Conservation (phyloP, 2,329 filamentous ascomycete species). For the Beauveria medogensis region DNA sequence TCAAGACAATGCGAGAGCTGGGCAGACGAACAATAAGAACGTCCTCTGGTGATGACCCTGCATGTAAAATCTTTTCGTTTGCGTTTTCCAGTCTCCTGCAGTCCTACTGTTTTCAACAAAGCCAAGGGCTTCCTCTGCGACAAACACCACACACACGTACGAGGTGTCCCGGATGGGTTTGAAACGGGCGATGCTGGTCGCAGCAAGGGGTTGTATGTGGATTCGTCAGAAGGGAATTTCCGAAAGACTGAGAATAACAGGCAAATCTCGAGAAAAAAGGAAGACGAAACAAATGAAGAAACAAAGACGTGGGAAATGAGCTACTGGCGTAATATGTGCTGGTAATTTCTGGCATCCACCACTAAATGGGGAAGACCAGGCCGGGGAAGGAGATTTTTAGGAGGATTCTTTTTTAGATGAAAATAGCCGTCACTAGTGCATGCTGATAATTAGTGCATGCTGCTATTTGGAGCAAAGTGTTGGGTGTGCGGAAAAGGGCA, state of each 20-base stretch:
- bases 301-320: constrained; percentile 1
- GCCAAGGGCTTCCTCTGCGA: background rate
- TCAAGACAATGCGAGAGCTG: too few species aligned
- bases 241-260: background rate
- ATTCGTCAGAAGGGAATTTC: background rate
- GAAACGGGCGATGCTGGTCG: background rate
- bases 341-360: constrained; percentile 4
- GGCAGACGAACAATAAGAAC: too few species aligned
- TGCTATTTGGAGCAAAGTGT: background rate
- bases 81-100: background rate
- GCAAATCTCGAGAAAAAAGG: background rate
- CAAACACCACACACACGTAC: background rate
- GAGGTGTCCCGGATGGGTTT: background rate
- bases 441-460: background rate
- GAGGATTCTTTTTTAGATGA: background rate
- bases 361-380: background rate
- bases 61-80: background rate
- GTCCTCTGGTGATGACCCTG: background rate
- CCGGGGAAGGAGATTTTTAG: background rate
- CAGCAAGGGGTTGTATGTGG: background rate
- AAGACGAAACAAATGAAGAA: background rate
- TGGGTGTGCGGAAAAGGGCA: background rate
- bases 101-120: background rate
- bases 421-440: background rate
- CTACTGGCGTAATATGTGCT: background rate